Conservation (phyloP, 768 basidiomycete genomes). For the Pleurotus tuber-regium region DNA sequence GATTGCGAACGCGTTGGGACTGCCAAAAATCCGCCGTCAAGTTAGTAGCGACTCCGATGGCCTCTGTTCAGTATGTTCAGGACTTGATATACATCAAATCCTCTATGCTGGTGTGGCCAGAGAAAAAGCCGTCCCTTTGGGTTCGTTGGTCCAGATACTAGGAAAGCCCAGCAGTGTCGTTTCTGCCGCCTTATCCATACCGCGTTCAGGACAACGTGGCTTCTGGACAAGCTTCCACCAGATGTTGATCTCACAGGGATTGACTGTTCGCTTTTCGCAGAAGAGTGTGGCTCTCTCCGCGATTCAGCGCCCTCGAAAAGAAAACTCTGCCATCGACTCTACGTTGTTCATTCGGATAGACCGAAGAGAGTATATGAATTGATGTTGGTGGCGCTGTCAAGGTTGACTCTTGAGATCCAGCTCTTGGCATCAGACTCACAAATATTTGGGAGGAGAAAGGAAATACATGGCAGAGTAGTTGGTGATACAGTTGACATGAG, state of each 20-base stretch:
- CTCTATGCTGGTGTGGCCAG: neutral
- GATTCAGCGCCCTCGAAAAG: neutral
- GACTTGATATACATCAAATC: neutral
- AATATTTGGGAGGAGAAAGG: neutral
- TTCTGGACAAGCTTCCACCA: neutral
- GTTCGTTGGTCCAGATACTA: neutral
- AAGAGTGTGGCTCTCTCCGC: neutral
- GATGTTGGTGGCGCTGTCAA: neutral
- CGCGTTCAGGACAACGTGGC: neutral
- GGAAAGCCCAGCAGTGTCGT: neutral
- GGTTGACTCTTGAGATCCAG: neutral
- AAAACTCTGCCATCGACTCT: neutral
- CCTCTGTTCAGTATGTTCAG: slow-evolving; percentile 1
- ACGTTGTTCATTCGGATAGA: neutral
- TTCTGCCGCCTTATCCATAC: neutral
- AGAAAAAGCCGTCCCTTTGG: neutral
- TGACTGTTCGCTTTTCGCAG: neutral
- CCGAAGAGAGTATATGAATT: neutral
- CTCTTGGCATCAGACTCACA: neutral
- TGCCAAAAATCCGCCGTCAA: too few relatives aligned
- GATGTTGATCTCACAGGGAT: neutral
- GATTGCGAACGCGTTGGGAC: too few relatives aligned
- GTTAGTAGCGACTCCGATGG: too few relatives aligned
- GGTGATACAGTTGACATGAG: neutral
- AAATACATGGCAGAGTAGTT: neutral